A percentile compares a stretch with the other conserved stretches of the same genome.
phyloP scores from a whole-genome alignment of 202 grass and related monocot species.

The Setaria viridis region DNA sequence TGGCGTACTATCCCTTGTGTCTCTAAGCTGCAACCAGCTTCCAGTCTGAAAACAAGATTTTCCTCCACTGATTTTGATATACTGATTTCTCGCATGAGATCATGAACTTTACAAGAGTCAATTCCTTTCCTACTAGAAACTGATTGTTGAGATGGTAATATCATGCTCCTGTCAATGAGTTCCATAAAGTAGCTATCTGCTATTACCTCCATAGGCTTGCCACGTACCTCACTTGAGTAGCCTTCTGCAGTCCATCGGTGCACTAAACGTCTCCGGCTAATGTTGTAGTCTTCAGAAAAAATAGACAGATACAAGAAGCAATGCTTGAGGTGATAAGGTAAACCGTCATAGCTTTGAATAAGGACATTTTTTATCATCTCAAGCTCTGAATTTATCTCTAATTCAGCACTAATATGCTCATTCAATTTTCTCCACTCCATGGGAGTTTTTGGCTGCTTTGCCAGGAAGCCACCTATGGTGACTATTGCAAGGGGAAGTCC shows the following conservation, averaged over 20 bases:
- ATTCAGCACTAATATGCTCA: neutral
- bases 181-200: neutral
- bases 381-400: neutral
- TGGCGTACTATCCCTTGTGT: neutral
- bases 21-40: neutral
- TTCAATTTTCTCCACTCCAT: neutral
- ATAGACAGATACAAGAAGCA: neutral
- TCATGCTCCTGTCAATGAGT: slow-evolving; percentile 40
- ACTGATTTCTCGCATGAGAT: slow-evolving; percentile 43
- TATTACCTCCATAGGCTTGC: neutral
- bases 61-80: slow-evolving; percentile 30
- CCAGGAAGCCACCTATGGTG: neutral
- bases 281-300: neutral
- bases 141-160: neutral
- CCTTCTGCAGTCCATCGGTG: slow-evolving; percentile 50
- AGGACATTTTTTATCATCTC: neutral
- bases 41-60: slow-evolving; percentile 21
- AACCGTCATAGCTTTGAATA: neutral
- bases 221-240: neutral
- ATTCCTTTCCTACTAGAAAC: neutral
- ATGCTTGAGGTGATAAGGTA: neutral
- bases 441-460: neutral
- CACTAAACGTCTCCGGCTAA: neutral
- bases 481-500: neutral
- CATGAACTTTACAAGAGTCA: slow-evolving; percentile 25